Evolutionary conservation across 1,139 yeast genomes (phyloP), one percentile per base, ranked within the genome.

Genomic region (Yamadazyma buinensis): DNA sequence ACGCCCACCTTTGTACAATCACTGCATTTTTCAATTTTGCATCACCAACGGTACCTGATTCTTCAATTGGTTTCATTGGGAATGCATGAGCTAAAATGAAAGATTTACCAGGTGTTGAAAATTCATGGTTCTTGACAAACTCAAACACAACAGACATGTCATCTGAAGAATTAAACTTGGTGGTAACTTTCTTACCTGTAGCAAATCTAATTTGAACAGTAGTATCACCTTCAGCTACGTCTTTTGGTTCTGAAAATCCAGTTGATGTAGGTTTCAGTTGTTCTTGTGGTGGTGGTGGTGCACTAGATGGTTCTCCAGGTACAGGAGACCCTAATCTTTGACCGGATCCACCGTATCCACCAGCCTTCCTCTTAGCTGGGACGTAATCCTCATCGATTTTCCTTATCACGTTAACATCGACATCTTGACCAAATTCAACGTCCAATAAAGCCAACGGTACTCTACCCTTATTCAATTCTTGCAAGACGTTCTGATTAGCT

Each of bases 341-440:
- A n/a, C 99, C 98, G 2, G 64, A 54, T 4, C 98, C 97, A 19
- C 60, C 65, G 55, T 85, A 90, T 0, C 96, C 95, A 4, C 80
- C 87, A 7, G 64, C 46, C 52, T 53, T 74, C 37, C 75, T 70
- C 61, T 80, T 83, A 23, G 95, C 90, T 9, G 94, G 82, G 28
- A 55, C 63, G 61, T 77, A 92, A 34, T 85, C 87, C 55, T 90
- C 95, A 38, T 87, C 95, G 31, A 85, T 64, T 49, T 82, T 81
- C 51, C 82, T 80, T 40, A 73, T 72, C n/a, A 92, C 95, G 28
- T 81, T 78, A 13, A 92, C 97, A 55, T 90, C 96, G n/a, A 94
- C 97, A 45, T 86, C 94, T 62, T 92, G 97, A 29, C 95, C 95
- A 52, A 80, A 80, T 49, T 81, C 80, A 10, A 92, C 97, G 46